Evolutionary conservation across 768 basidiomycete species (phyloP).

Genomic region (Thelephora ganbajun): DNA sequence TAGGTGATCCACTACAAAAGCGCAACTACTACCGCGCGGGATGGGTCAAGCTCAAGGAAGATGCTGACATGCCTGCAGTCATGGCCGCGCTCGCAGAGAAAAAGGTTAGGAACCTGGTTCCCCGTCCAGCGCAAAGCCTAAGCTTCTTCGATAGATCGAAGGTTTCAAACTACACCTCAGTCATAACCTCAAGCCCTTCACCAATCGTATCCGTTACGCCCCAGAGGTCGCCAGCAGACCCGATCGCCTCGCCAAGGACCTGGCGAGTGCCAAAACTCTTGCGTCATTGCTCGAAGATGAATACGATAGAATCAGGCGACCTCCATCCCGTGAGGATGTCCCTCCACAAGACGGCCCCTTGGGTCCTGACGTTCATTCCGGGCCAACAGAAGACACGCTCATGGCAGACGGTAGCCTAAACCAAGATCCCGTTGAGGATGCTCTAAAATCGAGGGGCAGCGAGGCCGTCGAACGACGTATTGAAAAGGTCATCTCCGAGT

Average conservation of each 20-base stretch:
- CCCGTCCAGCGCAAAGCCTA: not conserved
- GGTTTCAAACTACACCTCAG: conserved; percentile 89
- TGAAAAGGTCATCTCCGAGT: conserved; percentile 58
- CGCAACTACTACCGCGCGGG: conserved; percentile 90
- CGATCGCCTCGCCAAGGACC: conserved; percentile 70
- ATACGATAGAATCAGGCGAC: conserved; percentile 15
- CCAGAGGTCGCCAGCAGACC: conserved; percentile 74
- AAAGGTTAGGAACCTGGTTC: conserved; percentile 40
- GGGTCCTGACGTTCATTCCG: conserved; percentile 3
- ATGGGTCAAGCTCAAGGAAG: conserved; percentile 80
- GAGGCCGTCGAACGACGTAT: conserved; percentile 74
- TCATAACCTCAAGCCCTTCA: conserved; percentile 65
- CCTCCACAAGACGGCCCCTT: conserved; percentile 6
- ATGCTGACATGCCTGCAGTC: conserved; percentile 66
- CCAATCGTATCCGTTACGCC: conserved; percentile 64
- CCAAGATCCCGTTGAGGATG: conserved; percentile 26
- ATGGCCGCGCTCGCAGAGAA: conserved; percentile 68
- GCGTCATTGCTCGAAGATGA: conserved; percentile 67
- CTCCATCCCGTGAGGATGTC: not conserved
- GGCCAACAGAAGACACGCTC: not conserved
- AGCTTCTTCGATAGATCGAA: conserved; percentile 50
- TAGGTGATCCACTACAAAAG: conserved; percentile 87
- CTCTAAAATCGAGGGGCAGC: conserved; percentile 51
- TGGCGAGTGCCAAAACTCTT: conserved; percentile 60
- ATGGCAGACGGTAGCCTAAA: conserved; percentile 12